Evolutionary conservation across 768 basidiomycete genomes (phyloP), one percentile per base, ranked within the genome.

Genomic region (Lenzites betulinus): DNA sequence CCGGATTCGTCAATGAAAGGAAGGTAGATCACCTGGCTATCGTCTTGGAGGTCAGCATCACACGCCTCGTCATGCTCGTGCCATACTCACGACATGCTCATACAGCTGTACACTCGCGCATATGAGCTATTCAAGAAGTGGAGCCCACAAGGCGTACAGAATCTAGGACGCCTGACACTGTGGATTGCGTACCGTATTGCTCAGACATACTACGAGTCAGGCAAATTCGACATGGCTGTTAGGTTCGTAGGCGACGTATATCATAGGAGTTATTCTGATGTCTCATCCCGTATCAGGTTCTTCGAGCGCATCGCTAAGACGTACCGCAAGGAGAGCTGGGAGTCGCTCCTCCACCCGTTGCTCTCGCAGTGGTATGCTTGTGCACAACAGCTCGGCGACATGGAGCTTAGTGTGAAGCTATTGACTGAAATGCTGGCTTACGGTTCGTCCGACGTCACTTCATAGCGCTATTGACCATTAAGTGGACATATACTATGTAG

Each of bases 71-170:
- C 4, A 41, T 7, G 26, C n/a, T 22, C 2, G 36, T n/a, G 18
- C n/a, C 5, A 11, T 47, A 13, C 18, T 33, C 18, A 35, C 25
- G 22, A 25, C 43, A 28, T 16, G 23, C 3, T 3, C n/a, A n/a
- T 3, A 30, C 55, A 95, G 93, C 81, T 99, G 1, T 95, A 94
- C 70, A 97, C 93, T 7, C 94, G 95, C 69, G 81, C 97, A 1
- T 98, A 99, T 73, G 93, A 96, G 65, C 72, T 94, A 12, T 93
- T 97, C 79, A 98, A 96, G 76, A 88, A 85, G 66, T 83, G 91
- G 67, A 78, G 76, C 43, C 74, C 82, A 1, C 64, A 76, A 36
- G 68, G 75, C 23, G 52, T 50, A 50, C 77, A 80, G 20, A 82
- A 80, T n/a, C 92, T 91, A 64, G 85, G 86, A 2, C 85, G 95